A percentile compares a stretch with the other conserved stretches of the same genome.
Evolutionary conservation across 2,329 filamentous ascomycete species (phyloP).

Genomic region (Fusarium pilosicola): DNA sequence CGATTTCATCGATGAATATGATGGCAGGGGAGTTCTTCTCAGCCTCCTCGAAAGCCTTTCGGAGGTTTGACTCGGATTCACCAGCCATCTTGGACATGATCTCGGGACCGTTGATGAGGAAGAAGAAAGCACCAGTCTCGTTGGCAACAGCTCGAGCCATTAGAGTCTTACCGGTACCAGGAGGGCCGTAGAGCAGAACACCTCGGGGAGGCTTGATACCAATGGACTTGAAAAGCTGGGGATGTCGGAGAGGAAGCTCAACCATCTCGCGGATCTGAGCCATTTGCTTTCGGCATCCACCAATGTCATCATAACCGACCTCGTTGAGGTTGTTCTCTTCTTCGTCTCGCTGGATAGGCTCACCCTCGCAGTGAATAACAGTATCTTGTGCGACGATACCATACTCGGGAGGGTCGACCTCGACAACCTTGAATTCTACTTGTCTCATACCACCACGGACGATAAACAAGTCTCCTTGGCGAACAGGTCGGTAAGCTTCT

Average conservation of each 20-base stretch:
- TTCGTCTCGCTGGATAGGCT: slow-evolving; percentile 90
- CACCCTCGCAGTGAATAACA: slow-evolving; percentile 98
- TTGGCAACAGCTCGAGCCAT: slow-evolving; percentile 99
- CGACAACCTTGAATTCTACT: slow-evolving; percentile 99
- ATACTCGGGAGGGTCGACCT: slow-evolving; percentile 97
- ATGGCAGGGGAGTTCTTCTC: slow-evolving; percentile 99
- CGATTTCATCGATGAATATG: slow-evolving; percentile 99
- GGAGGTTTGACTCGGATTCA: slow-evolving; percentile 97
- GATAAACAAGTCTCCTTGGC: slow-evolving; percentile 97
- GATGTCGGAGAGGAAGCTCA: slow-evolving; percentile 94
- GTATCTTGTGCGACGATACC: slow-evolving; percentile 99
- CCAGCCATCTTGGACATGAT: slow-evolving; percentile 99
- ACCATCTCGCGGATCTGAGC: slow-evolving; percentile 99
- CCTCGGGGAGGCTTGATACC: slow-evolving; percentile 99
- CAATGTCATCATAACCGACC: slow-evolving; percentile 98
- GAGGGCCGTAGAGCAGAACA: slow-evolving; percentile 95
- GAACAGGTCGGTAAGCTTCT: slow-evolving; percentile 96
- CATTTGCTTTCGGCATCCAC: slow-evolving; percentile 99
- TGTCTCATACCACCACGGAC: slow-evolving; percentile 98
- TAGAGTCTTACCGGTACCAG: slow-evolving; percentile 98
- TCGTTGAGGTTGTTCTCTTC: slow-evolving; percentile 99
- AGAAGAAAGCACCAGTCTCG: slow-evolving; percentile 99
- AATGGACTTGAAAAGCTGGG: slow-evolving; percentile 99
- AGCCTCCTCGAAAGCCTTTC: slow-evolving; percentile 99
- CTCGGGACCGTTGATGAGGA: slow-evolving; percentile 98